These are phyloP conservation scores for Vitellaria paradoxa DNA, from an alignment of 179 eudicot genomes.

Conservation along the genomic window DNA sequence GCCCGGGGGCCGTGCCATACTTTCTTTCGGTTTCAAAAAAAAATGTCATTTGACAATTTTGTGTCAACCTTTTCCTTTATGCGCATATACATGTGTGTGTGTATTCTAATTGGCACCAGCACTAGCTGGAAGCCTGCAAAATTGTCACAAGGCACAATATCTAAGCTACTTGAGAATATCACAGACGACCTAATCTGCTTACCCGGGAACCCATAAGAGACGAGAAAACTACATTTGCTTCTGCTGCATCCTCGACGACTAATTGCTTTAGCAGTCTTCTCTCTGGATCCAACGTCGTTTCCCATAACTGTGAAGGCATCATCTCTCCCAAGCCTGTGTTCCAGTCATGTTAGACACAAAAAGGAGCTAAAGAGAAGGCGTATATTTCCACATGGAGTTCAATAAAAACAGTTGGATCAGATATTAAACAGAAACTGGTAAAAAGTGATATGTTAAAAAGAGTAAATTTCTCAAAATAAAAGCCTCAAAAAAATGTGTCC, in stretches of 20 bases:
- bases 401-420: no score
- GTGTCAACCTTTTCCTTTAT: no score
- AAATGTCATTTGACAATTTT: no score
- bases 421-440: no score
- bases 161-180: neutral
- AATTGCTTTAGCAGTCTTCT: conserved; percentile 72
- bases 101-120: neutral
- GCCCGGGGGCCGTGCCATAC: no score
- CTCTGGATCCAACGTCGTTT: conserved; percentile 87
- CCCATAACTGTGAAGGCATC: conserved; percentile 97
- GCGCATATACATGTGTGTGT: no score
- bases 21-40: no score
- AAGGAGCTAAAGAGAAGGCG: neutral
- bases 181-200: conserved; percentile 21
- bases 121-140: neutral
- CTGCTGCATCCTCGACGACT: conserved; percentile 84
- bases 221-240: conserved; percentile 82
- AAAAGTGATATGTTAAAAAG: no score
- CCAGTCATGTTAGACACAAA: neutral
- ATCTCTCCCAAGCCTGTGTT: conserved; percentile 88
- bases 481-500: no score
- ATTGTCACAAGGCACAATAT: neutral
- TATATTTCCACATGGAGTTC: no score
- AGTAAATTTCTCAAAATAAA: no score
- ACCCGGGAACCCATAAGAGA: conserved; percentile 95